Conservation (phyloP, 2,329 filamentous ascomycete genomes). For the Venturia aucupariae region DNA sequence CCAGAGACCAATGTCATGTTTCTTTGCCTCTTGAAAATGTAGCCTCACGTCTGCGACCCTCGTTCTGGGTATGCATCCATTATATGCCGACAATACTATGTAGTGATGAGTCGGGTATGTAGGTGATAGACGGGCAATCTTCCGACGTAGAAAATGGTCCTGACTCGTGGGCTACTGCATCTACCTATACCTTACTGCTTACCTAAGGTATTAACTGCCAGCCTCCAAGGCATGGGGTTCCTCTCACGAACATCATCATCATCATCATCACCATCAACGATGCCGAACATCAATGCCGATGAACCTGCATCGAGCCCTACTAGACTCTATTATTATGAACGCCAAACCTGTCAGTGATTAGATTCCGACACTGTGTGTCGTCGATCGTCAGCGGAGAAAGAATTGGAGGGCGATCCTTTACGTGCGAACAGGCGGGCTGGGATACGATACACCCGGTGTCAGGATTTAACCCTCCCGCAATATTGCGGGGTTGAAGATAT, state of each 20-base stretch:
- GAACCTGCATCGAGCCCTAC: neutral
- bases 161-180: too few species aligned
- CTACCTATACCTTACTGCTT: too few species aligned
- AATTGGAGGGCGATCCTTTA: neutral
- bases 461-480: neutral
- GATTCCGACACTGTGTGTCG: neutral
- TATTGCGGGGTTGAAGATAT: neutral
- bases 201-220: neutral
- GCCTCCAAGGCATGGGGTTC: neutral
- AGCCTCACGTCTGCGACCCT: too few species aligned
- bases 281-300: neutral
- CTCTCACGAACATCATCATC: neutral
- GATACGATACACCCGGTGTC: neutral
- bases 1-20: constrained; percentile 2
- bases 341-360: neutral
- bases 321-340: neutral
- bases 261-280: neutral
- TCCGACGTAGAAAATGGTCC: too few species aligned
- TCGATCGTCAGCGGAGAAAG: neutral
- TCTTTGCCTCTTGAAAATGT: neutral
- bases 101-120: too few species aligned
- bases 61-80: too few species aligned
- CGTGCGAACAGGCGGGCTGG: neutral
- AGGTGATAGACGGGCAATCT: too few species aligned
- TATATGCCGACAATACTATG: too few species aligned